Evolutionary conservation across 768 basidiomycete genomes (phyloP), one percentile per base, ranked within the genome.

Genomic region (Exsudoporus frostii): DNA sequence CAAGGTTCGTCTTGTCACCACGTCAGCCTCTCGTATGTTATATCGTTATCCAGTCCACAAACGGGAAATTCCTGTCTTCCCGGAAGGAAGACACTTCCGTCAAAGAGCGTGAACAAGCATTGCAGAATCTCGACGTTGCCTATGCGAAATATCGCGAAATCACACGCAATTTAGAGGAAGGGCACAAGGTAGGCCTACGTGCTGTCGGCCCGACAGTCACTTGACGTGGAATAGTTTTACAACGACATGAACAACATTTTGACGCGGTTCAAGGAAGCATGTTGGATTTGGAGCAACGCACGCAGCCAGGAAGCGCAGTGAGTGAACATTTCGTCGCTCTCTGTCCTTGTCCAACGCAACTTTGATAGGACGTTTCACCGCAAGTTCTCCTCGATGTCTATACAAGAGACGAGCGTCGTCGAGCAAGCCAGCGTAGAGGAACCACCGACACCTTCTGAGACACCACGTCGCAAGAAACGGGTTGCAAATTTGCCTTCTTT

Each of bases 111-210:
- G 92, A 96, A 71, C 75, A 80, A 54, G 89, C 86, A 0, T 70
- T 98, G 25, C 91, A 92, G 65, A 82, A 83, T 13, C 81, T 96
- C 39, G 92, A 96, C 57, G 69, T 86, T 11, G 90, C 94, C 0
- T 90, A 90, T 70, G 85, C 85, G 71, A 92, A 92, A 63, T 97
- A 93, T 69, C 77, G 80, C 49, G 95, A 98, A 66, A 88, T 97
- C 14, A 77, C 76, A 2, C 79, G 81, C 45, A 94, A 98, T 69
- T 73, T 97, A 7, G 85, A 90, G 37, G 96, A 98, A 65, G 95
- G 95, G 6, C 77, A 89, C 61, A 88, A 91, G 75, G 92, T 88
- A 59, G 14, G 56, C 25, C 32, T 30, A 24, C 25, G 3, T 38
- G 7, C 11, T 32, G 22, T 40, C 15, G 34, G 43, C 45, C 45